Percentiles rank a stretch among this genome's conserved stretches.
Conservation (phyloP, 2,329 filamentous ascomycete genomes). For the Colletotrichum somersetense region DNA sequence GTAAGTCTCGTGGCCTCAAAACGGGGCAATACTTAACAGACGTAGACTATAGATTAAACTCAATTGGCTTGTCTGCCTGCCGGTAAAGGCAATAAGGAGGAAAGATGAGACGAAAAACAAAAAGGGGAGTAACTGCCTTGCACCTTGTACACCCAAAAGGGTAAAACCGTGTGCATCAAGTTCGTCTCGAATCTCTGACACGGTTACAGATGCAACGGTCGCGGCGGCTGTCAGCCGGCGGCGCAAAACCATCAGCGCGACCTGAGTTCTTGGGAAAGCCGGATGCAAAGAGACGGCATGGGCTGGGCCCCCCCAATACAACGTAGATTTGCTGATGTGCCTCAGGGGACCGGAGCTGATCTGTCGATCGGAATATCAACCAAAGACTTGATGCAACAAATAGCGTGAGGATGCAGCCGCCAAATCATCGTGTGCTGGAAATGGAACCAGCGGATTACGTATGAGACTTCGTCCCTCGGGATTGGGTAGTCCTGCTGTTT, state of each 20-base stretch:
- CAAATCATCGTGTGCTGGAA: neutral
- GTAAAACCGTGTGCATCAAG: neutral
- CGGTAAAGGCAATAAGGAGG: neutral
- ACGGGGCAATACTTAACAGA: neutral
- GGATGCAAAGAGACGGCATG: neutral
- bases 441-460: neutral
- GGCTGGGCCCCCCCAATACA: neutral
- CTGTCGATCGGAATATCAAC: neutral
- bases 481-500: neutral
- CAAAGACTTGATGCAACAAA: neutral
- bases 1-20: neutral
- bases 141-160: neutral
- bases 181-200: slow-evolving; percentile 22
- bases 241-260: neutral
- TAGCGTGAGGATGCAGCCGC: neutral
- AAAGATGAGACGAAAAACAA: slow-evolving; percentile 1
- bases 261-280: neutral
- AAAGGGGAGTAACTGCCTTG: neutral
- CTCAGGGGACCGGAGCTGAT: neutral
- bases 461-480: neutral
- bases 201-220: neutral
- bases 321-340: neutral
- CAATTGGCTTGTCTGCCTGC: neutral
- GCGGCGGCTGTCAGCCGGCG: neutral
- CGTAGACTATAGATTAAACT: neutral